A percentile compares a stretch with the other conserved stretches of the same genome.
These are phyloP conservation scores for Spathaspora hagerdaliae DNA, from an alignment of 805 yeast species.

Conservation along the genomic window DNA sequence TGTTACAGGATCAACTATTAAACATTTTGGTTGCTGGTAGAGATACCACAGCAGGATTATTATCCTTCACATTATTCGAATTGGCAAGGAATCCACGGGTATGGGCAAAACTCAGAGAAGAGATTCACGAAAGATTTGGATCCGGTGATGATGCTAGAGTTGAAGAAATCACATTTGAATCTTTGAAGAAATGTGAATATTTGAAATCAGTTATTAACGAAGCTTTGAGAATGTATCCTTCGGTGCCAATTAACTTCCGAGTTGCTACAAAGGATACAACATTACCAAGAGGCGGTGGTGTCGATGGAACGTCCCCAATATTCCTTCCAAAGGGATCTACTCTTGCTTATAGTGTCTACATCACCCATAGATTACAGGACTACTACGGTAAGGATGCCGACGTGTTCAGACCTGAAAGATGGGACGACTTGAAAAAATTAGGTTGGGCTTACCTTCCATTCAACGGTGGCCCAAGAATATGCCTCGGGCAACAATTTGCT, in stretches of 20 bases:
- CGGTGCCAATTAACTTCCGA: slow-evolving; percentile 31
- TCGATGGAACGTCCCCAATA: slow-evolving; percentile 33
- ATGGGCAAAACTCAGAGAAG: slow-evolving; percentile 24
- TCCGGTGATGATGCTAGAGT: slow-evolving; percentile 17
- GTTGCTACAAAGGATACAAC: slow-evolving; percentile 28
- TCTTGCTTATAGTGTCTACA: slow-evolving; percentile 35
- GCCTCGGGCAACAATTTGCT: slow-evolving; percentile 55
- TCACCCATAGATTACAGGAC: slow-evolving; percentile 38
- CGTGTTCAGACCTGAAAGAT: slow-evolving; percentile 47
- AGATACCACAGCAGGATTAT: slow-evolving; percentile 35
- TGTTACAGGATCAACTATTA: slow-evolving; percentile 37
- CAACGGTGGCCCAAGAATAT: slow-evolving; percentile 54
- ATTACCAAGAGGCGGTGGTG: slow-evolving; percentile 36
- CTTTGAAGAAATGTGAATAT: slow-evolving; percentile 30
- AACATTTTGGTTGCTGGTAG: slow-evolving; percentile 40
- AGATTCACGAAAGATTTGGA: slow-evolving; percentile 23
- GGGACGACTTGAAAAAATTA: slow-evolving; percentile 33
- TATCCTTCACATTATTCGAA: slow-evolving; percentile 27
- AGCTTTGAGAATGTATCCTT: slow-evolving; percentile 31
- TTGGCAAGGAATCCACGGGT: slow-evolving; percentile 29
- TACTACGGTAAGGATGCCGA: slow-evolving; percentile 43
- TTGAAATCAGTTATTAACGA: slow-evolving; percentile 29
- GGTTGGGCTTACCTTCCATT: slow-evolving; percentile 51
- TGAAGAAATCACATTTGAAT: slow-evolving; percentile 24
- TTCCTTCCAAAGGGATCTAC: slow-evolving; percentile 41